Conservation (phyloP, 2,329 filamentous ascomycete species). For the Talaromyces sp. region DNA sequence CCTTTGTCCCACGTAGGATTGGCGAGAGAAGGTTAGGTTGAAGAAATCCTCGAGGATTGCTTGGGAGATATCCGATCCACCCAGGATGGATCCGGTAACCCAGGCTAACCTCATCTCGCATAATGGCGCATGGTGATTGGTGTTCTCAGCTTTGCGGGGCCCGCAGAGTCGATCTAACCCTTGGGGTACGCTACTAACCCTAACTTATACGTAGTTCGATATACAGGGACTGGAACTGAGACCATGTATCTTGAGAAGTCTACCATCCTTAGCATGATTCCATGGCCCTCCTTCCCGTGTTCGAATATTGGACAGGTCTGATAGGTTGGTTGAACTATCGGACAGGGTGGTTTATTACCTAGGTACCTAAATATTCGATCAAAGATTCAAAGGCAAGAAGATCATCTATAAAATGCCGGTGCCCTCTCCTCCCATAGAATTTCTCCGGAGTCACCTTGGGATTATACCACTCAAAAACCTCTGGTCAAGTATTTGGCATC, state of each 20-base stretch:
- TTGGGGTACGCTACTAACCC: not conserved
- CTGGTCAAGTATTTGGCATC: not conserved
- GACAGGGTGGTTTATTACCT: too few relatives aligned
- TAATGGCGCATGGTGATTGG: not conserved
- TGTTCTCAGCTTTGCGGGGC: not conserved
- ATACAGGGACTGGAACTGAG: not conserved
- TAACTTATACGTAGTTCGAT: not conserved
- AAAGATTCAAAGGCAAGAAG: too few relatives aligned
- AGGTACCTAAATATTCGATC: too few relatives aligned
- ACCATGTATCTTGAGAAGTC: not conserved
- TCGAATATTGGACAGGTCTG: not conserved
- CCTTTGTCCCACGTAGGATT: too few relatives aligned
- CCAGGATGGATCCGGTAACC: not conserved
- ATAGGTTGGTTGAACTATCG: not conserved
- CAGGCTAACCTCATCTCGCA: conserved; percentile 2
- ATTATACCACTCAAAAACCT: not conserved
- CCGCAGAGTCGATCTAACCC: too few relatives aligned
- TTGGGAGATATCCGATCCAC: not conserved
- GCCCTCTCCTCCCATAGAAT: not conserved
- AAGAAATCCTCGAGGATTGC: not conserved
- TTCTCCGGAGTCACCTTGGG: not conserved
- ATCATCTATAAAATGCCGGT: not conserved
- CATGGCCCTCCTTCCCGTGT: not conserved
- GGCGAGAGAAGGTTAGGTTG: not conserved
- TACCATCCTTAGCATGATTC: not conserved